These are phyloP conservation scores for Cenchrus americanus DNA, from an alignment of 176 grass and related monocot species.

Conservation along the genomic window DNA sequence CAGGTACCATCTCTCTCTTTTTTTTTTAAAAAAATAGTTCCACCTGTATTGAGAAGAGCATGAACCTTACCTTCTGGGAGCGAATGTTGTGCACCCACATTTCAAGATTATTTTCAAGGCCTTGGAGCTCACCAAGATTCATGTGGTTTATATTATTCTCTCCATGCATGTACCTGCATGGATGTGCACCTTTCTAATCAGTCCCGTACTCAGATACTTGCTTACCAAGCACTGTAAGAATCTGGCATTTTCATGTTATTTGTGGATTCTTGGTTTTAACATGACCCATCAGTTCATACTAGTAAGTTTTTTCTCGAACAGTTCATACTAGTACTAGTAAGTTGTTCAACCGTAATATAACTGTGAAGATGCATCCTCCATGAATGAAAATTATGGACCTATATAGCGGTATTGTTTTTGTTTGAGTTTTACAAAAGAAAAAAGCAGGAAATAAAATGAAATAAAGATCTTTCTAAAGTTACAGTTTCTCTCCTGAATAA, in stretches of 20 bases:
- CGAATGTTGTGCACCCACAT: slow-evolving; percentile 67
- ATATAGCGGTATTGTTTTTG: neutral
- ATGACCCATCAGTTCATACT: slow-evolving; percentile 6
- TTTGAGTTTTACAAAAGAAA: neutral
- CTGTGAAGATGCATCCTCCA: neutral
- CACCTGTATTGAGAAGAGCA: neutral
- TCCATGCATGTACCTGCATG: slow-evolving; percentile 72
- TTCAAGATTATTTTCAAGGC: slow-evolving; percentile 79
- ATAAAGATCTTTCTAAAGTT: slow-evolving; percentile 7
- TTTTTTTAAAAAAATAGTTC: neutral
- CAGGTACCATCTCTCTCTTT: neutral
- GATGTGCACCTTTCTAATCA: slow-evolving; percentile 8
- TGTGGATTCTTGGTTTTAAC: neutral
- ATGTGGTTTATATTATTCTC: slow-evolving; percentile 47
- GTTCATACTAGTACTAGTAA: neutral
- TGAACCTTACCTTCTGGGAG: slow-evolving; percentile 51
- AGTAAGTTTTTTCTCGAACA: neutral
- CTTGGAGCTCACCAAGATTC: slow-evolving; percentile 73
- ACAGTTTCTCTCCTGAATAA: neutral
- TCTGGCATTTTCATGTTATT: neutral
- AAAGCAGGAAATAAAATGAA: neutral
- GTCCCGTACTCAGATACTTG: neutral
- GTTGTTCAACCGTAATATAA: neutral
- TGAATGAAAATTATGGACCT: neutral
- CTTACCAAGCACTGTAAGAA: slow-evolving; percentile 9